Base-by-base conservation (phyloP, 805 yeast species). In the Candida oleophila region DNA sequence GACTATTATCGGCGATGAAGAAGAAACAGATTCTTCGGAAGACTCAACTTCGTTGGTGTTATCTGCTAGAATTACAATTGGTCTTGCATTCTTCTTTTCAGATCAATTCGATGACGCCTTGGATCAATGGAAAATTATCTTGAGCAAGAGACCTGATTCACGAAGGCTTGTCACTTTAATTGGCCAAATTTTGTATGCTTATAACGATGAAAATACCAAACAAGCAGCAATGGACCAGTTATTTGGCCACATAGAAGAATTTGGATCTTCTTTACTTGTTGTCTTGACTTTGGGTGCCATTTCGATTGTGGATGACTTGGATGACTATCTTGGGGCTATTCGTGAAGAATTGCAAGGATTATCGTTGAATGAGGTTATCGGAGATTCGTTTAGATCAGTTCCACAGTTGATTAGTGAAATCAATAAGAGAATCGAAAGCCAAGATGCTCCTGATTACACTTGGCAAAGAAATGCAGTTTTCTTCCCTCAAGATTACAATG, bases 221-320 rank as follows among this genome's bases (percentile, higher is more conserved):
- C 85, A 82, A 51, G 91, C 90, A 1, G 96, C 97, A 0, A 59
- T 87, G 41, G 96, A 90, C 55, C 96, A 89, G 62, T 65, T 92
- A 38, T 85, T 87, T 54, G 74, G 77, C 20, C 81, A 76, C 55
- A 80, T 90, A 36, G 84, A 78, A 49, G 71, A 67, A 3, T 64
- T 77, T 47, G 96, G 96, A 0, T 72, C 87, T 1, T 81, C 90
- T 2, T 65, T 89, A 40, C 57, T 81, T 20, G 81, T 87, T 1
- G 83, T 88, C 0, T 64, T 91, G 48, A 79, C 89, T 1, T 70
- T 92, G 37, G 97, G 96, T 3, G 90, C 95, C 0, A 81, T 92
- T 19, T 74, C 88, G 0, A 73, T 94, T 2, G 70, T 83, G 8
- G 87, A 89, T 43, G 72, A 81, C 41, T 67, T 78, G 46, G 68